These are phyloP conservation scores for Rossbeevera mucosa DNA, from an alignment of 768 basidiomycete species.

Conservation along the genomic window DNA sequence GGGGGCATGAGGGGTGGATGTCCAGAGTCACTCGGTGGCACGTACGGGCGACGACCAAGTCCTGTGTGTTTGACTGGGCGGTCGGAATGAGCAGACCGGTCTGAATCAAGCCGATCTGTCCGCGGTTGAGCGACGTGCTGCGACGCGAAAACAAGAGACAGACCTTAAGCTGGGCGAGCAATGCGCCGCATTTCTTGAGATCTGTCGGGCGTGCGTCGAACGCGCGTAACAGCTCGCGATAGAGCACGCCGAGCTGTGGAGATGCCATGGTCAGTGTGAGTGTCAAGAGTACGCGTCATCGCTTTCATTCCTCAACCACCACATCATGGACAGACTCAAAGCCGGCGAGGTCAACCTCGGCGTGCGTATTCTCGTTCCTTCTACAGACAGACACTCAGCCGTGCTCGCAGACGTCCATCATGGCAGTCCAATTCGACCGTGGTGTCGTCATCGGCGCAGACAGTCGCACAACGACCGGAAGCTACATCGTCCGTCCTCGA, in stretches of 20 bases:
- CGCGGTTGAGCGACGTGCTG: neutral
- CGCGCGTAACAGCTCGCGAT: conserved; percentile 61
- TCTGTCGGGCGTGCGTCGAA: conserved; percentile 65
- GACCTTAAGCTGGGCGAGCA: conserved; percentile 78
- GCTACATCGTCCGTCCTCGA: conserved; percentile 72
- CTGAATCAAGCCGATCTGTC: conserved; percentile 72
- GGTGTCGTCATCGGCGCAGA: conserved; percentile 98
- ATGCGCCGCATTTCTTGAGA: conserved; percentile 56
- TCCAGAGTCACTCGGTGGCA: conserved; percentile 6
- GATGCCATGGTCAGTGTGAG: conserved; percentile 37
- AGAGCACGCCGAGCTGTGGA: conserved; percentile 52
- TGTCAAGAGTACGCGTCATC: conserved; percentile 40
- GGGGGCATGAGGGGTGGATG: neutral
- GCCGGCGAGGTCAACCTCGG: conserved; percentile 95
- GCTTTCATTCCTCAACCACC: conserved; percentile 20
- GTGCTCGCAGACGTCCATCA: conserved; percentile 84
- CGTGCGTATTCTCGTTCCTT: conserved; percentile 45
- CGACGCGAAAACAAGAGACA: neutral
- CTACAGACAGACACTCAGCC: neutral
- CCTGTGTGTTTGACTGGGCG: conserved; percentile 55
- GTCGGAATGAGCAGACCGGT: conserved; percentile 74
- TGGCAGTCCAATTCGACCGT: conserved; percentile 95
- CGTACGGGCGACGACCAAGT: conserved; percentile 73
- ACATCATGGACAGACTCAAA: conserved; percentile 79
- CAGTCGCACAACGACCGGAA: conserved; percentile 93